These are phyloP conservation scores for Crithidia mellificae DNA, from an alignment of 208 protist genomes.

Conservation along the genomic window DNA sequence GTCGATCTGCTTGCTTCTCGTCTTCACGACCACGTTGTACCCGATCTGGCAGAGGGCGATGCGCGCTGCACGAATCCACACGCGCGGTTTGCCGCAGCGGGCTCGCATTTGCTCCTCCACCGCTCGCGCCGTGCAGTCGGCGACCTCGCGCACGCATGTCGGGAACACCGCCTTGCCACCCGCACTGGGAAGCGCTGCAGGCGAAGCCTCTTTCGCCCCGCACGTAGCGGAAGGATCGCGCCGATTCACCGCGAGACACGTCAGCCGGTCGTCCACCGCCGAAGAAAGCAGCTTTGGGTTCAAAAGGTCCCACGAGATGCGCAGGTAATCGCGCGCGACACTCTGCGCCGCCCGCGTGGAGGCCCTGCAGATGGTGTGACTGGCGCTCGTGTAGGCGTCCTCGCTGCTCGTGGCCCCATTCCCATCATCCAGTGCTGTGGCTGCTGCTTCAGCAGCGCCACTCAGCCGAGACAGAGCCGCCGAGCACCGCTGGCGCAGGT, in stretches of 20 bases:
- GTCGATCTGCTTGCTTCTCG: slow-evolving; percentile 21
- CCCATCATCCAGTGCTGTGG: neutral
- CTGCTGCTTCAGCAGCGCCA: neutral
- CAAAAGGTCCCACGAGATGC: slow-evolving; percentile 59
- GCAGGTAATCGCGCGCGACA: slow-evolving; percentile 39
- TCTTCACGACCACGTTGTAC: slow-evolving; percentile 34
- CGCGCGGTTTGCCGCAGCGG: neutral
- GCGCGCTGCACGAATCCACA: slow-evolving; percentile 12
- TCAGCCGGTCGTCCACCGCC: slow-evolving; percentile 20
- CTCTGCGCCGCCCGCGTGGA: slow-evolving; percentile 19
- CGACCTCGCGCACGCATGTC: too few relatives aligned
- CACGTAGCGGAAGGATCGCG: too few relatives aligned
- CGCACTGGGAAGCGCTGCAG: too few relatives aligned
- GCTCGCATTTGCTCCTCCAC: neutral
- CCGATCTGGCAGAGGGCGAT: slow-evolving; percentile 28
- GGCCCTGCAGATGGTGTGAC: slow-evolving; percentile 11
- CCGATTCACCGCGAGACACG: too few relatives aligned
- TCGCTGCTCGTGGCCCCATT: neutral
- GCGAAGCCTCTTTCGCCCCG: too few relatives aligned
- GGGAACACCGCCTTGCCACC: too few relatives aligned
- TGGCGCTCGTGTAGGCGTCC: slow-evolving; percentile 2
- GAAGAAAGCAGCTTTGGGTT: slow-evolving; percentile 27
- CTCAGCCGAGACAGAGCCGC: neutral
- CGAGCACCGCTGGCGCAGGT: neutral
- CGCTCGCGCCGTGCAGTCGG: too few relatives aligned